Evolutionary conservation across 2,329 filamentous ascomycete species (phyloP).

Genomic region (Penicillium italicum): DNA sequence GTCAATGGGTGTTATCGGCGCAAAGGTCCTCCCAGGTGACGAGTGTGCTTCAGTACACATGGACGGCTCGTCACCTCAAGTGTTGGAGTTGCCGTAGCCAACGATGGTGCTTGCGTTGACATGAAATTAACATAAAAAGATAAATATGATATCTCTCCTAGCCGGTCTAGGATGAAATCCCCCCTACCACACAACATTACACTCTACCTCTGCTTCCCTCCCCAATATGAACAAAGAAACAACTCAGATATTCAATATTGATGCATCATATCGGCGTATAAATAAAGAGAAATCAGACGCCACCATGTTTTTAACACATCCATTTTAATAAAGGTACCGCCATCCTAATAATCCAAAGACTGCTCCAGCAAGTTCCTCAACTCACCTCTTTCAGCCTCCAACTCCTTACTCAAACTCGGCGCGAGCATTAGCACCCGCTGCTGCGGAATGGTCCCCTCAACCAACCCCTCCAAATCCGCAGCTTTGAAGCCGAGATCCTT

Average conservation of each 20-base stretch:
- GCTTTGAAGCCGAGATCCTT: constrained; percentile 75
- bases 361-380: constrained; percentile 66
- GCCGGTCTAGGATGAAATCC: background rate
- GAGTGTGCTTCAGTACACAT: background rate
- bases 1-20: constrained; percentile 33
- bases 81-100: background rate
- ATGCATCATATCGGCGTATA: background rate
- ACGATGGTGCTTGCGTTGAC: background rate
- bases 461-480: constrained; percentile 73
- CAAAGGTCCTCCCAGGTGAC: constrained; percentile 14
- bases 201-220: background rate
- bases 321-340: background rate
- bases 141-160: background rate
- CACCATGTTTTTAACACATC: no score
- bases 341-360: constrained; percentile 51
- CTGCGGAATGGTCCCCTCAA: constrained; percentile 94
- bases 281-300: background rate
- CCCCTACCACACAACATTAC: background rate
- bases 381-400: constrained; percentile 68
- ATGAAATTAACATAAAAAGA: background rate
- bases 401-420: constrained; percentile 69
- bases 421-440: constrained; percentile 86
- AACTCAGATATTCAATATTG: background rate
- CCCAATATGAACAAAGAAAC: background rate
- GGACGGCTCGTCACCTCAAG: background rate